These are phyloP conservation scores for Saturnispora ahearnii DNA, from an alignment of 805 yeast genomes.

Conservation along the genomic window DNA sequence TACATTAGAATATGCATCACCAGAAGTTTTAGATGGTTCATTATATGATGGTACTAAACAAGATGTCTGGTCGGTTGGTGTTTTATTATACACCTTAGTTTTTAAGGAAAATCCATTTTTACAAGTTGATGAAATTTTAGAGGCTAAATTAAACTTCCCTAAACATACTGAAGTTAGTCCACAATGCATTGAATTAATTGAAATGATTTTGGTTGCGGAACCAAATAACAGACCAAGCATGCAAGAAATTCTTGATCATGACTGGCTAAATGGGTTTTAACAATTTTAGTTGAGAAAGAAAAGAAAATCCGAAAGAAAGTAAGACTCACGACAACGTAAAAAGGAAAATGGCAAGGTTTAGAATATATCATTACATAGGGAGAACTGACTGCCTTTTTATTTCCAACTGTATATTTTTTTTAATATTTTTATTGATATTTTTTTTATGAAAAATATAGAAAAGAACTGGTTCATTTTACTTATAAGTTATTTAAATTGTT, in stretches of 20 bases:
- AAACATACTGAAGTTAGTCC: constrained; percentile 43
- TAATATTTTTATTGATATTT: no score
- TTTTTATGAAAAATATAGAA: no score
- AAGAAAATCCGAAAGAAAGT: neutral
- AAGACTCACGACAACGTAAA: no score
- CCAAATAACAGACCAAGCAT: constrained; percentile 63
- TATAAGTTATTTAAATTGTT: neutral
- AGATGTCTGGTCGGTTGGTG: constrained; percentile 96
- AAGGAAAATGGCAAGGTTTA: no score
- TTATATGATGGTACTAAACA: constrained; percentile 91
- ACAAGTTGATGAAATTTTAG: constrained; percentile 91
- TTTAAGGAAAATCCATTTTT: constrained; percentile 94
- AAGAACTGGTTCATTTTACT: neutral
- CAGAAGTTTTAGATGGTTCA: constrained; percentile 84
- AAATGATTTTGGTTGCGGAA: constrained; percentile 58
- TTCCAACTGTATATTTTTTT: no score
- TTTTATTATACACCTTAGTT: constrained; percentile 76
- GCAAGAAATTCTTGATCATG: constrained; percentile 56
- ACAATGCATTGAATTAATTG: constrained; percentile 51
- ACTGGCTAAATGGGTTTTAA: constrained; percentile 45
- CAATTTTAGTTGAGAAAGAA: constrained; percentile 4
- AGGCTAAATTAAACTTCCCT: constrained; percentile 74
- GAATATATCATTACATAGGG: no score
- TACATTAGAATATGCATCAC: constrained; percentile 95
- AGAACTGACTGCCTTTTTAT: no score